Base-by-base conservation (phyloP, 768 basidiomycete species). In the Suillus ampliporus region DNA sequence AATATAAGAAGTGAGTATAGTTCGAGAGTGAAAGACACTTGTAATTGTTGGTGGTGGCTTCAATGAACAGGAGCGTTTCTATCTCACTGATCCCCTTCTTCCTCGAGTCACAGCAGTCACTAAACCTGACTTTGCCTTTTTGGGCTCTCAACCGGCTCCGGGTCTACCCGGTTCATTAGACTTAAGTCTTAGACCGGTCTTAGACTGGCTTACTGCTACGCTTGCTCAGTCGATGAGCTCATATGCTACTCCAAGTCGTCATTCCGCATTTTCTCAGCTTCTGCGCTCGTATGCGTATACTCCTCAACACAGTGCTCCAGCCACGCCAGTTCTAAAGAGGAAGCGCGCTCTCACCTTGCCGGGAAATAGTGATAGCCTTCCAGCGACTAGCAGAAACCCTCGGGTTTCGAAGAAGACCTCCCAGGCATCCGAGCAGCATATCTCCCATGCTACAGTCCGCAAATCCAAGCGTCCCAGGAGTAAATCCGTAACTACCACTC, bases 281-380 rank as follows among this genome's bases (percentile, higher is more conserved):
- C 52, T 57, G 31, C 54, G 13, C 21, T 41, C 63, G 9, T 71
- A 68, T 23, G 62, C 67, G 35, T 63, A 71, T 31, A 64, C 63
- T n/a, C 69, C 71, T 11, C 54, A 64, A n/a, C n/a, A n/a, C n/a
- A n/a, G n/a, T n/a, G n/a, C n/a, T n/a, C n/a, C n/a, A n/a, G n/a
- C n/a, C n/a, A n/a, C n/a, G n/a, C n/a, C n/a, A n/a, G n/a, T n/a
- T n/a, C 13, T 17, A 23, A 54, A 54, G 23, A 23, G 37, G 38
- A 40, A 56, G 6, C 38, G 6, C 6, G 31, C 31, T 31, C 31
- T 31, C 31, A 31, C 31, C 23, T 38, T 26, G 15, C 21, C 54
- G 19, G 38, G 37, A 56, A 40, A 56, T 40, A 26, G 35, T 44
- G 23, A 34, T 17, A 13, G 14, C 44, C 56, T 19, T 10, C 44